Percentiles rank a stretch among this genome's conserved stretches.
These are phyloP conservation scores for Ustilago crameri DNA, from an alignment of 1,284 basidiomycete species.

Conservation along the genomic window DNA sequence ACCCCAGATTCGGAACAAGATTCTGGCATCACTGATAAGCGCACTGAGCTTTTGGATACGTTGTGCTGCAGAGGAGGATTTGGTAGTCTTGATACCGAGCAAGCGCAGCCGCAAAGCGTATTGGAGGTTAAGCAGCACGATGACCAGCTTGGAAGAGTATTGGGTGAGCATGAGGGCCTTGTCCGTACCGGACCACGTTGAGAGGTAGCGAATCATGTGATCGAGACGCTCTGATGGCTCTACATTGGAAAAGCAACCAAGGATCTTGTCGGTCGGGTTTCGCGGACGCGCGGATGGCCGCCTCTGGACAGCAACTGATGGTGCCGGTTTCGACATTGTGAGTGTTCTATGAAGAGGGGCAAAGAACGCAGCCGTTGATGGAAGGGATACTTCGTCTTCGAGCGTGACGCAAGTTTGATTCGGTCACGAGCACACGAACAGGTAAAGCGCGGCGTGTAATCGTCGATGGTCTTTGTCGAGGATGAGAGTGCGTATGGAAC, in stretches of 20 bases:
- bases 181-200: conserved; percentile 66
- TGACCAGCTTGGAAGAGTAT: conserved; percentile 61
- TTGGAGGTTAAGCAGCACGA: conserved; percentile 59
- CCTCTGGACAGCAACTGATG: conserved; percentile 12
- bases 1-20: conserved; percentile 66
- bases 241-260: conserved; percentile 61
- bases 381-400: too few species aligned
- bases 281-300: conserved; percentile 22
- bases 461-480: too few species aligned
- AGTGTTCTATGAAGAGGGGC: background rate
- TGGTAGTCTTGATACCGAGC: conserved; percentile 40
- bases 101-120: conserved; percentile 58
- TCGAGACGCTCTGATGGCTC: conserved; percentile 56
- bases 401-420: too few species aligned
- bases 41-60: conserved; percentile 49
- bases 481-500: background rate
- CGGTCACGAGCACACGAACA: too few species aligned
- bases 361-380: too few species aligned
- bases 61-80: conserved; percentile 44
- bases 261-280: conserved; percentile 52
- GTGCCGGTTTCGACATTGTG: conserved; percentile 39
- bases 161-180: conserved; percentile 67
- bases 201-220: conserved; percentile 65
- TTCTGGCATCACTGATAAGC: conserved; percentile 60
- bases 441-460: too few species aligned